Conservation (phyloP, 225 moss, liverwort and hornwort genomes). For the Pseudisothecium myosuroides region DNA sequence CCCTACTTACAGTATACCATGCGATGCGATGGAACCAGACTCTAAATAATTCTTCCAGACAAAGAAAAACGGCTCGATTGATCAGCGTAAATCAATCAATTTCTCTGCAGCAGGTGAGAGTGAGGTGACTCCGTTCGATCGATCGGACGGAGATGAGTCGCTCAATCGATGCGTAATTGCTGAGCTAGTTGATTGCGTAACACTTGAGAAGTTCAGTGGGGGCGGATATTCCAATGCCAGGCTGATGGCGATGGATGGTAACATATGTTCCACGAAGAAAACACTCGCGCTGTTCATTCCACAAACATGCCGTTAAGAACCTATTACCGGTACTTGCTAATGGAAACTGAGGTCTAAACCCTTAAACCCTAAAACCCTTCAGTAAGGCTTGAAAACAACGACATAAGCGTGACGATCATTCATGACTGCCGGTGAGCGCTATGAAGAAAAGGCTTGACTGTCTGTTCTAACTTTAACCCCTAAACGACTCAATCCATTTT, state of each 20-base stretch:
- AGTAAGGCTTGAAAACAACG: neutral
- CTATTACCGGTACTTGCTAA: neutral
- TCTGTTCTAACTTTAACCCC: too few relatives aligned
- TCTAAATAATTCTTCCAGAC: neutral
- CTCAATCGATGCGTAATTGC: neutral
- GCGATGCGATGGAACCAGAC: neutral
- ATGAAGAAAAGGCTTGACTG: neutral
- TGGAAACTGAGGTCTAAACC: neutral
- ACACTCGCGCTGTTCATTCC: neutral
- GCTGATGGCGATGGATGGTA: neutral
- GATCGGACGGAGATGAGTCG: neutral
- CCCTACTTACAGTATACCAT: neutral
- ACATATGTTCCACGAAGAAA: neutral
- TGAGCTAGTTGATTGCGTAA: neutral
- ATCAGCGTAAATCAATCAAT: too few relatives aligned
- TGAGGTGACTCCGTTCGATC: neutral
- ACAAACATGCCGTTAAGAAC: neutral
- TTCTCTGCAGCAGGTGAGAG: neutral
- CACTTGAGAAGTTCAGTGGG: neutral
- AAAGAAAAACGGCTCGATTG: neutral
- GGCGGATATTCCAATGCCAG: neutral
- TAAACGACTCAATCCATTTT: too few relatives aligned
- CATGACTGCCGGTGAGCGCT: neutral
- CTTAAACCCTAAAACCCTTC: neutral
- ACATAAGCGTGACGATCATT: neutral